phyloP scores from a whole-genome alignment of 345 rosid species.

The Salix exigua region DNA sequence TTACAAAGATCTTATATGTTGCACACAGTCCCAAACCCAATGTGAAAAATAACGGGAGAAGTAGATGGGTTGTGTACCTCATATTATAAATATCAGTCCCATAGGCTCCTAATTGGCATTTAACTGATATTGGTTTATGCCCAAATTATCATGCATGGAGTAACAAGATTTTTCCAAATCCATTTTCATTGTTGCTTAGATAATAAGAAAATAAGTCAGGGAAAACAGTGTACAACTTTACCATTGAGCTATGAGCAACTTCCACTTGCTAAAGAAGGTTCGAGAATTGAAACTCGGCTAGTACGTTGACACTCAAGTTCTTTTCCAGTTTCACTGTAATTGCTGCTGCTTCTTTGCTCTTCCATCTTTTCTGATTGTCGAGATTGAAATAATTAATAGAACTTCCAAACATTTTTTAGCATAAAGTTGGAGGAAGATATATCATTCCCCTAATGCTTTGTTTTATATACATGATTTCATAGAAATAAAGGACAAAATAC shows the following conservation, averaged over 20 bases:
- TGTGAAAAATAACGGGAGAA: not conserved
- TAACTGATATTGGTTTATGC: not conserved
- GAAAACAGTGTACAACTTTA: not conserved
- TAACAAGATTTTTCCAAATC: not conserved
- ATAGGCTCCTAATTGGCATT: not conserved
- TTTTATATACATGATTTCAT: too few relatives aligned
- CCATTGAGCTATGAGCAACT: conserved; percentile 36
- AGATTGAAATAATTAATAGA: too few relatives aligned
- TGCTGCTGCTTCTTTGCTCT: conserved; percentile 41
- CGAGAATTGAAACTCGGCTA: conserved; percentile 37
- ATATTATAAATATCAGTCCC: not conserved
- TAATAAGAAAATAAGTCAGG: not conserved
- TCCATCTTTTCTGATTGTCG: conserved; percentile 27
- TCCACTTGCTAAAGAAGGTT: conserved; percentile 34
- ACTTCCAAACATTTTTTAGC: too few relatives aligned
- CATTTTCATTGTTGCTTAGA: not conserved
- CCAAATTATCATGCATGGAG: not conserved
- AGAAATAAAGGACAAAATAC: too few relatives aligned
- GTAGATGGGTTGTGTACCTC: not conserved
- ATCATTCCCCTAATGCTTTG: too few relatives aligned
- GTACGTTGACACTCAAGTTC: conserved; percentile 33
- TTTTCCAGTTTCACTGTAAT: conserved; percentile 36
- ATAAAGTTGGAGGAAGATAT: too few relatives aligned
- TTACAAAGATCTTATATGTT: not conserved
- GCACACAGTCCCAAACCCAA: not conserved